Evolutionary conservation across 2,329 filamentous ascomycete genomes (phyloP), one percentile per base, ranked within the genome.

Genomic region (Colletotrichum chrysophilum): DNA sequence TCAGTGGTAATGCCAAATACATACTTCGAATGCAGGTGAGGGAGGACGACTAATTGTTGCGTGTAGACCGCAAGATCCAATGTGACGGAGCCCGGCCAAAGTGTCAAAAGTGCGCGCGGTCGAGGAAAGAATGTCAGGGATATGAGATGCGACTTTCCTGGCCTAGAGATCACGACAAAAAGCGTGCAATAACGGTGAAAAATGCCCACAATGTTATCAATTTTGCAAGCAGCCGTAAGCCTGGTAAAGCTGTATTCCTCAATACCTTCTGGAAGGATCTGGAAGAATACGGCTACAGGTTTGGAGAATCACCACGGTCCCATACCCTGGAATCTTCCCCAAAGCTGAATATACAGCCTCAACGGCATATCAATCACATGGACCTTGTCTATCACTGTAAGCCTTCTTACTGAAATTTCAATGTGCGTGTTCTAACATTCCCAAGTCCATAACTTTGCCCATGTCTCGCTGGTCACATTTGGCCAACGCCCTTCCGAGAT

Each of bases 141-240:
- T 73, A 69, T 24, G 65, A 34, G 24, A 18, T 55, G 4, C 70
- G 70, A 3, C 36, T 73, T 30, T 73, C 64, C 3, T 73, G 70
- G 70, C 70, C 70, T 4, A 69, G 52, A 24, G 13, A 48, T 9
- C 4, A 28, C 4, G 70, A 73, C 36, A 56, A 30, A 24, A 73
- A 28, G 52, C 64, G 70, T 21, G 64, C 65, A 18, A 60, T 73
- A 2, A 69, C 55, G 13, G 28, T 24, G 18, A 55, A 5, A 55
- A 4, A 16, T 4, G 18, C 21, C 5, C 6, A 55, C 2, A 16
- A 16, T 28, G 6, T 7, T 6, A 7, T 10, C 3, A 1, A 24
- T 9, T 4, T 3, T 7, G 16, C 18, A 28, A 18, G 21, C 3
- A 3, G 52, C n/a, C n/a, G 3, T 1, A 24, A 0, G 10, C 2